phyloP scores from a whole-genome alignment of 441 rosid genomes.

The Theobroma grandiflorum region DNA sequence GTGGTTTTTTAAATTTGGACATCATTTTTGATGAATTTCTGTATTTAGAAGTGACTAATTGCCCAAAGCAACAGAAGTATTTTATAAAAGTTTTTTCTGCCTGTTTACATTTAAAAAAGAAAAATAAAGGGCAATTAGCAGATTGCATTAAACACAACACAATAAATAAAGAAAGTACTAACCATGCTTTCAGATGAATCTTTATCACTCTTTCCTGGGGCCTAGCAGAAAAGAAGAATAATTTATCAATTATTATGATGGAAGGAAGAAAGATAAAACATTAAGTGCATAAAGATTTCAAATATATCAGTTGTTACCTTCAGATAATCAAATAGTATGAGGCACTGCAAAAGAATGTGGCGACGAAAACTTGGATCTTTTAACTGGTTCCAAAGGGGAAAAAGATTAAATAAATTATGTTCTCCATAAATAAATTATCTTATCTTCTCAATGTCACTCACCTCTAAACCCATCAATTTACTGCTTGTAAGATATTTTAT shows the following conservation, averaged over 20 bases:
- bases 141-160: constrained; percentile 17
- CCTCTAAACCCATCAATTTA: constrained; percentile 99
- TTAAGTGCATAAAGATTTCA: constrained; percentile 22
- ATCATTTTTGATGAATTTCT: not conserved
- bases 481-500: constrained; percentile 98
- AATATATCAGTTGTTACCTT: constrained; percentile 60
- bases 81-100: not conserved
- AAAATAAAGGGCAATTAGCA: not conserved
- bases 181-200: constrained; percentile 96
- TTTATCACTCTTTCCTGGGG: constrained; percentile 96
- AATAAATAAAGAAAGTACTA: constrained; percentile 46
- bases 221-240: constrained; percentile 51
- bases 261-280: not conserved
- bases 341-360: constrained; percentile 96
- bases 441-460: constrained; percentile 37
- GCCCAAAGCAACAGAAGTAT: not conserved
- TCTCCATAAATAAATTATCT: constrained; percentile 2
- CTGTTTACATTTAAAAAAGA: not conserved
- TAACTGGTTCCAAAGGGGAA: constrained; percentile 55
- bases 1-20: not conserved
- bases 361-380: constrained; percentile 99
- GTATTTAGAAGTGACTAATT: not conserved
- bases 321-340: constrained; percentile 89
- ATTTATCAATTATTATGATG: not conserved
- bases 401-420: not conserved